Evolutionary conservation across 768 basidiomycete species (phyloP).

Genomic region (Leccinellum rugosiceps): DNA sequence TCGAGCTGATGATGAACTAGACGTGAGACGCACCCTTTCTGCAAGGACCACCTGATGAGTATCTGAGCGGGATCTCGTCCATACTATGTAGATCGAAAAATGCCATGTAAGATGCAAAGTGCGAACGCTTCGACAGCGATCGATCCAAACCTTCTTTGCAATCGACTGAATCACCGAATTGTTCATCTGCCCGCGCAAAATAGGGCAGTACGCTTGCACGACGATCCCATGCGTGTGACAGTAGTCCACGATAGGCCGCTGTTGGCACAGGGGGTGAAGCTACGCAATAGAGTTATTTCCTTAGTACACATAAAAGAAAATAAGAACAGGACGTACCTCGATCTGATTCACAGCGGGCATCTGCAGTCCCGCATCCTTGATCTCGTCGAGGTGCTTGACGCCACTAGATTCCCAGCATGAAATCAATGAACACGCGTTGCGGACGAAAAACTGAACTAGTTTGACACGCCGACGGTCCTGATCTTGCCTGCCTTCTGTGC

Average conservation of each 20-base stretch:
- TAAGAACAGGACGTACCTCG: constrained; percentile 46
- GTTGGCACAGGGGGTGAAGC: constrained; percentile 84
- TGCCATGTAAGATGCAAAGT: constrained; percentile 1
- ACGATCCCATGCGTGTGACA: constrained; percentile 59
- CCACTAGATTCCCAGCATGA: constrained; percentile 40
- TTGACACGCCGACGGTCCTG: constrained; percentile 75
- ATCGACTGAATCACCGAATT: constrained; percentile 51
- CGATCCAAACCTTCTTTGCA: constrained; percentile 52
- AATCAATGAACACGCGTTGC: not conserved
- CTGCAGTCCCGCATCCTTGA: constrained; percentile 56
- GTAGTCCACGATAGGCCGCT: constrained; percentile 73
- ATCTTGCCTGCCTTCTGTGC: constrained; percentile 64
- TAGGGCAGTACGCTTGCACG: constrained; percentile 74
- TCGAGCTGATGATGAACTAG: not conserved
- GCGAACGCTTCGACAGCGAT: not conserved
- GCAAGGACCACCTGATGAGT: constrained; percentile 87
- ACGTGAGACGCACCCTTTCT: constrained; percentile 57
- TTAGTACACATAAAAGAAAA: not conserved
- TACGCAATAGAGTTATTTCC: constrained; percentile 25
- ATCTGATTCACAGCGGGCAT: constrained; percentile 79
- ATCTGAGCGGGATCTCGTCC: constrained; percentile 70
- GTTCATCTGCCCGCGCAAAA: constrained; percentile 57
- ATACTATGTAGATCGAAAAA: constrained; percentile 37
- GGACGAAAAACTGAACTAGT: constrained; percentile 53
- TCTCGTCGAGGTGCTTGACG: constrained; percentile 72